Base-by-base conservation (phyloP, 2,329 filamentous ascomycete genomes). In the Epichloe brachyelytri region DNA sequence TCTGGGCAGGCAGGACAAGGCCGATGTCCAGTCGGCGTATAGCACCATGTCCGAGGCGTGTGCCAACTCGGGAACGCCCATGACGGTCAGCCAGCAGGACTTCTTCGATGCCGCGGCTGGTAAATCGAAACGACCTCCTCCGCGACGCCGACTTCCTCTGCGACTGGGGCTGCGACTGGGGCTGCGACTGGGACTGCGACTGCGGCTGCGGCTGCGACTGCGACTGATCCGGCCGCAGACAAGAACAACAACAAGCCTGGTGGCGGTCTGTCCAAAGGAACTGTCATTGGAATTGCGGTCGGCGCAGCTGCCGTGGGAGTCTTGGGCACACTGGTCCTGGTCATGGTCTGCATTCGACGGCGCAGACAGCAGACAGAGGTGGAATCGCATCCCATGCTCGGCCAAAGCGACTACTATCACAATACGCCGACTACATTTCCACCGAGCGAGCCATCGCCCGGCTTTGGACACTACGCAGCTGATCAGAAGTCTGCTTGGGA, bases 1-100 rank as follows among this genome's bases (percentile, higher is more conserved):
- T 55, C 59, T 79, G 12, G 73, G 69, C 7, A 52, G 58, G 15
- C 36, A 58, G 3, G 59, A 57, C 17, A 58, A 61, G 0, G 56
- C 20, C 20, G 71, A 77, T 43, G 55, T 77, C 5, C 54, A 62
- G 14, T 51, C 59, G 15, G 72, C 74, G 15, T 79, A 74, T 56
- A 57, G 62, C 6, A 71, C 62, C 3, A 68, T 79, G 65, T 53
- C 58, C 3, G 57, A 57, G 14, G 71, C 73, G 11, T 79, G 76
- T 57, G 56, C 60, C 2, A 60, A 65, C 22, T 75, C 72, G 0
- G 59, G 65, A 3, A 75, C 73, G 7, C 70, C 70, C 0, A 59
- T 79, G 19, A 59, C 58, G 26, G 58, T 79, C 0, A 63, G 63
- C 15, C 62, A 72, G 57, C 56, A 62, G 22, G 64, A 70, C 19